Percentiles rank a stretch among this genome's conserved stretches.
These are phyloP conservation scores for Alnus glutinosa DNA, from an alignment of 306 rosid genomes.

Conservation along the genomic window DNA sequence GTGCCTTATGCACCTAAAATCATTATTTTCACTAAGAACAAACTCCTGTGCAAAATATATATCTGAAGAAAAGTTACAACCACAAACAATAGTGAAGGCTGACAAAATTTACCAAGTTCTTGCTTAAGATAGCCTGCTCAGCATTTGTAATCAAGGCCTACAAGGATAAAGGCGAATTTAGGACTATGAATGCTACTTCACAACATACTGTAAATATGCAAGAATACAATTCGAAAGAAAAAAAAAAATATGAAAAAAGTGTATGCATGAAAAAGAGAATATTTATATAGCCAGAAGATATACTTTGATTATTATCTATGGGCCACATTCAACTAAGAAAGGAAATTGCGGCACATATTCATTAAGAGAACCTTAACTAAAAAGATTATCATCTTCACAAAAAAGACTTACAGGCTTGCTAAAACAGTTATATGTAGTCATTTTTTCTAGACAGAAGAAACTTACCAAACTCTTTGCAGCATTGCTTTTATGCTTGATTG, in stretches of 20 bases:
- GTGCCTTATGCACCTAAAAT: background rate
- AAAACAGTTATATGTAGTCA: background rate
- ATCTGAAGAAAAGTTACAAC: slow-evolving; percentile 15
- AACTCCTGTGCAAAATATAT: slow-evolving; percentile 12
- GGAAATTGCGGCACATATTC: no score
- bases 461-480: no score
- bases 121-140: slow-evolving; percentile 88
- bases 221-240: slow-evolving; percentile 14
- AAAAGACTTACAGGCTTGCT: background rate
- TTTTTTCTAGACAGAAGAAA: no score
- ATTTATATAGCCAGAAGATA: background rate
- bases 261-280: background rate
- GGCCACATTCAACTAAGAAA: background rate
- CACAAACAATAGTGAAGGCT: slow-evolving; percentile 10
- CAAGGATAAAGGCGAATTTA: slow-evolving; percentile 28
- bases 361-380: background rate
- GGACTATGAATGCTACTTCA: slow-evolving; percentile 15
- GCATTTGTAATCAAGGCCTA: slow-evolving; percentile 79
- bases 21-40: background rate
- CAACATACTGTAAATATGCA: background rate
- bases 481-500: background rate
- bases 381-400: background rate
- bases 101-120: slow-evolving; percentile 74
- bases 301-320: background rate
- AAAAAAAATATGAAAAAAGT: background rate